Evolutionary conservation across 2,329 filamentous ascomycete genomes (phyloP).

Genomic region (Aspergillus quadrilineatus): DNA sequence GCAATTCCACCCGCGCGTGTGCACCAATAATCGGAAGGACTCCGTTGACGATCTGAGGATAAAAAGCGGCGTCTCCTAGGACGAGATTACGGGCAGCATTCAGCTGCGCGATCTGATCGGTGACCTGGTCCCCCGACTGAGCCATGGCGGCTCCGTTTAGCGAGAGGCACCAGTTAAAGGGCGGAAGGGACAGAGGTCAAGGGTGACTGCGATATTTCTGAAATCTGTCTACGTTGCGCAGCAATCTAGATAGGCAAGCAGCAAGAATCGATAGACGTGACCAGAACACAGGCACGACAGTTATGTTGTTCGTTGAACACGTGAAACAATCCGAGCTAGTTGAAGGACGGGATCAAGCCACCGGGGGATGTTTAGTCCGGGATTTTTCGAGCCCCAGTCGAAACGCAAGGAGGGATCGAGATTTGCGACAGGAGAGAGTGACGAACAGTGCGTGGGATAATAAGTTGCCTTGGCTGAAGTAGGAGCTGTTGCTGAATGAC

Average conservation of each 20-base stretch:
- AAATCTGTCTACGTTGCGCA: constrained; percentile 15
- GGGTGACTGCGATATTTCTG: not conserved
- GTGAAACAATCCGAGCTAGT: constrained; percentile 3
- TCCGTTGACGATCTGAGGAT: constrained; percentile 85
- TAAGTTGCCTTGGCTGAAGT: not conserved
- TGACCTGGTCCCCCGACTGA: constrained; percentile 56
- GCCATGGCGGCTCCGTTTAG: constrained; percentile 49
- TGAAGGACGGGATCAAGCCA: not conserved
- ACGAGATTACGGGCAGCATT: constrained; percentile 88
- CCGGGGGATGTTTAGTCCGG: not conserved
- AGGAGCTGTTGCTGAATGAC: constrained; percentile 4
- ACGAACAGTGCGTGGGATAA: not conserved
- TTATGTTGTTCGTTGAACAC: constrained; percentile 9
- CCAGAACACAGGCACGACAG: constrained; percentile 10
- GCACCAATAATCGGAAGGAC: constrained; percentile 88
- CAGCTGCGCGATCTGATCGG: constrained; percentile 81
- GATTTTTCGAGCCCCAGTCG: not conserved
- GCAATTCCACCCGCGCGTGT: constrained; percentile 71
- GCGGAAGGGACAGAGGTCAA: not conserved
- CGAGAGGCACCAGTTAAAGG: constrained; percentile 5
- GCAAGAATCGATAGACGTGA: constrained; percentile 3
- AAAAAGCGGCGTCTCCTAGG: constrained; percentile 81
- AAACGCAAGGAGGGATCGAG: not conserved
- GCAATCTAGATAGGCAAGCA: not conserved
- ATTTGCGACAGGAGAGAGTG: not conserved